Conservation (phyloP, 2,329 filamentous ascomycete genomes). For the Xylariales sp. region DNA sequence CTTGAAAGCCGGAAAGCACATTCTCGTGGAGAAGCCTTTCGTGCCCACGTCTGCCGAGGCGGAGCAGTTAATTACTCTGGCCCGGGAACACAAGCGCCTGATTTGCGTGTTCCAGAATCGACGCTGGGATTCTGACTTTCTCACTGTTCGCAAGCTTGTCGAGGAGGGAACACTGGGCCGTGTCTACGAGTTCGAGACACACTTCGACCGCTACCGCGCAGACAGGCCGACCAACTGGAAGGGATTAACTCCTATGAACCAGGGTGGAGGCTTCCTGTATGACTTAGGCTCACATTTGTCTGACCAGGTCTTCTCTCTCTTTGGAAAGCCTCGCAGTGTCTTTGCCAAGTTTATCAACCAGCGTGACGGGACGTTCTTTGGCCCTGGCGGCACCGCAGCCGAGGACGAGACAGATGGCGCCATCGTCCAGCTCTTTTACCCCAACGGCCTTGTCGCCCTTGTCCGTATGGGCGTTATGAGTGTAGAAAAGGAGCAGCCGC, state of each 20-base stretch:
- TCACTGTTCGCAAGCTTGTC: conserved; percentile 63
- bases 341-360: conserved; percentile 67
- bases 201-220: conserved; percentile 72
- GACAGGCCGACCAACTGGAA: conserved; percentile 63
- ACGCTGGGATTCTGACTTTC: conserved; percentile 73
- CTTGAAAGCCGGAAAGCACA: conserved; percentile 68
- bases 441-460: conserved; percentile 58
- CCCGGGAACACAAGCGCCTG: conserved; percentile 44
- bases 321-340: conserved; percentile 63
- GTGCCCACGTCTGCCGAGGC: conserved; percentile 68
- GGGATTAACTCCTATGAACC: conserved; percentile 48
- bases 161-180: conserved; percentile 58
- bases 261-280: conserved; percentile 66
- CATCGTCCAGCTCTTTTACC: conserved; percentile 65
- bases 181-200: conserved; percentile 73
- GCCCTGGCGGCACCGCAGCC: conserved; percentile 26
- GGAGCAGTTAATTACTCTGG: conserved; percentile 53
- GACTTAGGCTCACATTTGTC: conserved; percentile 74
- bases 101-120: conserved; percentile 74
- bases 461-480: conserved; percentile 67
- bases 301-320: conserved; percentile 68
- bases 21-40: conserved; percentile 81
- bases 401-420: conserved; percentile 49
- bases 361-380: conserved; percentile 39
- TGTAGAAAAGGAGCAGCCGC: conserved; percentile 63